Conservation (phyloP, 116 monocot species). For the Papilionanthe hybrid region DNA sequence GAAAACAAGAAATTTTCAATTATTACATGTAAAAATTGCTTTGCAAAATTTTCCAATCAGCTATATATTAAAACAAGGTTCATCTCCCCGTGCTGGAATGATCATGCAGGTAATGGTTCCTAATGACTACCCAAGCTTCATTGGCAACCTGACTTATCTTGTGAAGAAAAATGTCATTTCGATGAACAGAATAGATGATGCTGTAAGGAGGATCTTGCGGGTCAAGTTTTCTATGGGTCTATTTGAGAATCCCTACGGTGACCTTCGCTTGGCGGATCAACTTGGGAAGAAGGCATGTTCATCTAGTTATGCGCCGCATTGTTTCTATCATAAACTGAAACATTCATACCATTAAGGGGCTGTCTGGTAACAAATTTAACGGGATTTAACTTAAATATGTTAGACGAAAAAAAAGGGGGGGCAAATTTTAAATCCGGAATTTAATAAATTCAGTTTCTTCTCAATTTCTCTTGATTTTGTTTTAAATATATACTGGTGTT, state of each 20-base stretch:
- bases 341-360: neutral
- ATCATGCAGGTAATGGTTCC: constrained; percentile 21
- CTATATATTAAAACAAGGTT: too few relatives aligned
- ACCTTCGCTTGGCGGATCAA: constrained; percentile 15
- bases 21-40: too few relatives aligned
- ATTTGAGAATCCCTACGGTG: constrained; percentile 33
- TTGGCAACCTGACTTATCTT: constrained; percentile 15
- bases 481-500: too few relatives aligned
- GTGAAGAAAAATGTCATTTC: constrained; percentile 27
- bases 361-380: too few relatives aligned
- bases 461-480: too few relatives aligned
- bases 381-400: too few relatives aligned
- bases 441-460: too few relatives aligned
- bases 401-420: too few relatives aligned
- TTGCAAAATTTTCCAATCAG: too few relatives aligned
- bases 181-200: constrained; percentile 34
- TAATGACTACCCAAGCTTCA: constrained; percentile 18
- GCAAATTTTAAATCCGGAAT: too few relatives aligned
- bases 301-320: neutral
- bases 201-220: constrained; percentile 29
- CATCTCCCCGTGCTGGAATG: too few relatives aligned
- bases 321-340: neutral
- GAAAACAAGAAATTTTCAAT: too few relatives aligned
- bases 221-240: constrained; percentile 39
- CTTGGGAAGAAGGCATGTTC: constrained; percentile 16